A percentile compares a stretch with the other conserved stretches of the same genome.
These are phyloP conservation scores for Clarireedia homoeocarpa DNA, from an alignment of 2,329 filamentous ascomycete species.

Conservation along the genomic window DNA sequence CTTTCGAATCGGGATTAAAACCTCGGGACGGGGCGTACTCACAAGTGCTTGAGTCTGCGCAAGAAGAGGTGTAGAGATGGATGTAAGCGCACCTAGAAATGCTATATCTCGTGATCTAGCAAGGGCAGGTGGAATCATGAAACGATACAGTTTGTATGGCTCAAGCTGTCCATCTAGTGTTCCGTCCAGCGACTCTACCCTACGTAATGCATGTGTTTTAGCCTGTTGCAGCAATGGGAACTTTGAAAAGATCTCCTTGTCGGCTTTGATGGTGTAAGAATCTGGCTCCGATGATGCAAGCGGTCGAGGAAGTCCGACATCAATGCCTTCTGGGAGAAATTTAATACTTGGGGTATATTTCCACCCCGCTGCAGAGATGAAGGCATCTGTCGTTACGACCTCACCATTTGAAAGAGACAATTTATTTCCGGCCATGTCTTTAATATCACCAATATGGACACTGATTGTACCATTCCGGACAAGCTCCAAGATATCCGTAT, in stretches of 20 bases:
- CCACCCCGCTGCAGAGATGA: slow-evolving; percentile 54
- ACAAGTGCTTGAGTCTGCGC: slow-evolving; percentile 42
- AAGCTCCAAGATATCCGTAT: slow-evolving; percentile 48
- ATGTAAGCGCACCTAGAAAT: slow-evolving; percentile 38
- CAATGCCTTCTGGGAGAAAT: slow-evolving; percentile 41
- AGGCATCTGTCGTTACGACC: slow-evolving; percentile 39
- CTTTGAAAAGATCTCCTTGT: slow-evolving; percentile 43
- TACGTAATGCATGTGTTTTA: slow-evolving; percentile 36
- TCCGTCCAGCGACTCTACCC: slow-evolving; percentile 10
- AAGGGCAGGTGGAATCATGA: slow-evolving; percentile 39
- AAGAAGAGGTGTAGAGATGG: slow-evolving; percentile 36
- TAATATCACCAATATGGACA: slow-evolving; percentile 46
- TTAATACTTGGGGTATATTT: slow-evolving; percentile 43
- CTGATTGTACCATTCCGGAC: slow-evolving; percentile 44
- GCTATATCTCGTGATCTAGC: slow-evolving; percentile 35
- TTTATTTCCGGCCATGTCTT: slow-evolving; percentile 35
- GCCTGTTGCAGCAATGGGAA: slow-evolving; percentile 50
- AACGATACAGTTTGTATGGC: slow-evolving; percentile 39
- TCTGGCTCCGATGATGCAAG: slow-evolving; percentile 26
- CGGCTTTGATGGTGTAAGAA: slow-evolving; percentile 36
- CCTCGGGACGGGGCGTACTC: no score
- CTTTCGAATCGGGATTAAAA: no score
- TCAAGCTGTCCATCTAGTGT: background rate
- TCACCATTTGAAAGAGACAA: slow-evolving; percentile 45
- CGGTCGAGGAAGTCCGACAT: slow-evolving; percentile 43